Percentiles rank a stretch among this genome's conserved stretches.
phyloP scores from a whole-genome alignment of 345 rosid genomes.

The Gossypium bickii region DNA sequence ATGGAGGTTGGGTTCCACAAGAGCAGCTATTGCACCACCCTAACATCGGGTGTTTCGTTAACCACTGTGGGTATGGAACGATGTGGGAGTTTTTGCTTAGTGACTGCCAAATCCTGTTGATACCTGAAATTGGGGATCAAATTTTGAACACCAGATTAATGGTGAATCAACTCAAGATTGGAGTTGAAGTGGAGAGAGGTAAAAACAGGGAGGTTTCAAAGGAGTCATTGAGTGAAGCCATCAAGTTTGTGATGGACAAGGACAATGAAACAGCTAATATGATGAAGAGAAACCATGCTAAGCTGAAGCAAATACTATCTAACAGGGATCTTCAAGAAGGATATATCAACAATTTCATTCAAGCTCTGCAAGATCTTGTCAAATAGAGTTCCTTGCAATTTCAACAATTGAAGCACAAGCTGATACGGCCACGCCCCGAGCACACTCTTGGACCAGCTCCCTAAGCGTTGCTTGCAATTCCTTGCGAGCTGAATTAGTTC shows the following conservation, averaged over 20 bases:
- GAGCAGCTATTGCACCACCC: neutral
- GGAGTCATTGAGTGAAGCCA: constrained; percentile 24
- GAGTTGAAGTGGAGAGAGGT: constrained; percentile 33
- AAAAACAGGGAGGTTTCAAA: constrained; percentile 27
- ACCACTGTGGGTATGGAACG: neutral
- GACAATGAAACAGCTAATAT: constrained; percentile 20
- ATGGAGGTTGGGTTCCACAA: constrained; percentile 7
- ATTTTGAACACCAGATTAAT: neutral
- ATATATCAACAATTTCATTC: constrained; percentile 10
- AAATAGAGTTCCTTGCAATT: neutral
- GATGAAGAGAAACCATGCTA: constrained; percentile 21
- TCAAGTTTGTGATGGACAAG: constrained; percentile 28
- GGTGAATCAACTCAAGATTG: neutral
- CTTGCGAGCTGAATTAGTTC: no score
- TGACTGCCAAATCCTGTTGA: neutral
- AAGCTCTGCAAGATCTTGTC: constrained; percentile 4
- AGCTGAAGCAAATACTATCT: constrained; percentile 14
- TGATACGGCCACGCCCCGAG: no score
- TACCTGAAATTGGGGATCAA: neutral
- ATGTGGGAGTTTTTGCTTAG: constrained; percentile 1
- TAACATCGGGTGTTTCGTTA: neutral
- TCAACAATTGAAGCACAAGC: no score
- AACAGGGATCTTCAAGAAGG: neutral
- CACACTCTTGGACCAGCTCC: no score
- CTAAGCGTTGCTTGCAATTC: no score